Evolutionary conservation across 148 eudicot species (phyloP).

Genomic region (Rhododendron ferrugineum): DNA sequence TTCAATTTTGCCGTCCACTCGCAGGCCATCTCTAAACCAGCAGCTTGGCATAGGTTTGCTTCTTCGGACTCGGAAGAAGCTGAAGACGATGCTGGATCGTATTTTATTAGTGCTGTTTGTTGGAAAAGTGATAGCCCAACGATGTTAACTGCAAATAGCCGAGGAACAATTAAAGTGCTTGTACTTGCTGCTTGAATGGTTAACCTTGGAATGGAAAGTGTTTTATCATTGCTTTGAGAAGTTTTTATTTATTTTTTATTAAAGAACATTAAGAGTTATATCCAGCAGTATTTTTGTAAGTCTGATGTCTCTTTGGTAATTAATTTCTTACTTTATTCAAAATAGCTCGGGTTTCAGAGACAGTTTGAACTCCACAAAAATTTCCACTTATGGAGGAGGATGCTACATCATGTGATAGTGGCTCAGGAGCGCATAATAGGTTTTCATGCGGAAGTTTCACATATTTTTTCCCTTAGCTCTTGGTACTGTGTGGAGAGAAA

Average conservation of each 20-base stretch:
- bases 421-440: too few relatives aligned
- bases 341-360: neutral
- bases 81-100: conserved; percentile 56
- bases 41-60: conserved; percentile 56
- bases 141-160: conserved; percentile 77
- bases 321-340: too few relatives aligned
- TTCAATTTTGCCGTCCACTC: conserved; percentile 16
- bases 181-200: conserved; percentile 50
- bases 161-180: conserved; percentile 69
- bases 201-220: conserved; percentile 25
- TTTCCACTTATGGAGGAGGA: too few relatives aligned
- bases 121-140: conserved; percentile 83
- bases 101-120: conserved; percentile 79
- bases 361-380: too few relatives aligned
- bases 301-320: too few relatives aligned
- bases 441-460: too few relatives aligned
- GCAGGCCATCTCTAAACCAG: conserved; percentile 68
- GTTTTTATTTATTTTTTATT: too few relatives aligned
- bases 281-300: neutral
- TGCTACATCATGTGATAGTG: too few relatives aligned
- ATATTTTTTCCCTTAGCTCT: too few relatives aligned
- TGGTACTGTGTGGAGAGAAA: too few relatives aligned
- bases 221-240: neutral
- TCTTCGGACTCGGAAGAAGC: conserved; percentile 27
- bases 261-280: neutral